Evolutionary conservation across 2,329 filamentous ascomycete genomes (phyloP), one percentile per base, ranked within the genome.

Genomic region (Stachybotrys chlorohalonatus): DNA sequence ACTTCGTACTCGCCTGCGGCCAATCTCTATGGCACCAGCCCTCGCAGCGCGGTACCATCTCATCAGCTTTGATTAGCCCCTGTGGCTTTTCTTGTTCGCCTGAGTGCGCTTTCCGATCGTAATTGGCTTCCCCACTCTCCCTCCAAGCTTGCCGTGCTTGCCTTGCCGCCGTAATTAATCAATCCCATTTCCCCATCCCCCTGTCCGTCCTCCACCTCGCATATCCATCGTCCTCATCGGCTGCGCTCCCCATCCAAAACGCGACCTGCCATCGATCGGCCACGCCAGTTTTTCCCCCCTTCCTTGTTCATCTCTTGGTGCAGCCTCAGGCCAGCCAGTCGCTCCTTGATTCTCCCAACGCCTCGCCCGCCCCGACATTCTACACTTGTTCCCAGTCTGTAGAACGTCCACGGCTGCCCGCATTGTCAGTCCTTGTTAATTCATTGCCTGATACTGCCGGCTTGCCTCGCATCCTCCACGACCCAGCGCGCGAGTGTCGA

Each of bases 361-460:
- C 13, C 13, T 42, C 9, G 9, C 36, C 36, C 36, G 24, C 24
- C 24, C 24, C 24, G 24, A 24, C 24, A 24, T 24, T 24, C 24
- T 24, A 24, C 24, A 2, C 24, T 24, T 24, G 24, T 42, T 42
- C 13, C 8, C 9, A 42, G 5, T 13, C 36, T 13, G 36, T 42
- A 9, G 8, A 42, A 42, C 13, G 13, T 13, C 13, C 9, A 42
- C 36, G 36, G 13, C 36, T 42, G 36, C 36, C 36, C 13, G 36
- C 36, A 24, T 24, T 24, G 24, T 24, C 24, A 24, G 36, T 42
- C 49, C 50, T 45, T 32, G 45, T 39, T 49, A 49, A 46, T 56
- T 51, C 46, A 13, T 53, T 31, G 31, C 51, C 49, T 56, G 47
- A 51, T 51, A 45, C 47, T 15, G 53, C 51, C 32, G 39, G 46